phyloP scores from a whole-genome alignment of 768 basidiomycete species.

The Coprinopsis strossmayeri region DNA sequence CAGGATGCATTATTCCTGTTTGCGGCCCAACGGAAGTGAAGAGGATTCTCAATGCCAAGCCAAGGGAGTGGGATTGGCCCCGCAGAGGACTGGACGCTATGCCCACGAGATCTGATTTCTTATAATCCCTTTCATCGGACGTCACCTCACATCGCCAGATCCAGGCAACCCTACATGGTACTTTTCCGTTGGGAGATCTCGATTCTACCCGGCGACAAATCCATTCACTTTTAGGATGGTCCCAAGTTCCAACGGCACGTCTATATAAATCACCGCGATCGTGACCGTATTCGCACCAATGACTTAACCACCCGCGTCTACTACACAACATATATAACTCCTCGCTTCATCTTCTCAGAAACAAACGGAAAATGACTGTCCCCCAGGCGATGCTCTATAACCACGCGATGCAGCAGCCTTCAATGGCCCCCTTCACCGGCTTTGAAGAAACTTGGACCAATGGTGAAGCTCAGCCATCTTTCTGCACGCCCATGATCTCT shows the following conservation, averaged over 20 bases:
- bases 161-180: conserved; percentile 7
- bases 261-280: conserved; percentile 9
- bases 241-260: background rate
- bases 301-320: conserved; percentile 2
- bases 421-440: background rate
- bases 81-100: conserved; percentile 4
- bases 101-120: conserved; percentile 9
- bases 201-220: conserved; percentile 5
- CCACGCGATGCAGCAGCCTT: background rate
- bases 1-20: background rate
- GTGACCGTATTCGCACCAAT: conserved; percentile 6
- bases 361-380: background rate
- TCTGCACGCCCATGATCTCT: no score
- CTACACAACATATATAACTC: background rate
- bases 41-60: background rate
- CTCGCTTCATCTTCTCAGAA: background rate
- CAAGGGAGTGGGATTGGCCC: background rate
- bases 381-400: background rate
- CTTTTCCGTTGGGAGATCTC: no score
- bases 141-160: conserved; percentile 8
- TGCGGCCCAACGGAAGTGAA: background rate
- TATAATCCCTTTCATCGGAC: conserved; percentile 3
- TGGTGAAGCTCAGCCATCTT: background rate
- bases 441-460: background rate
- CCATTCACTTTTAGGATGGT: background rate